Percentiles rank a stretch among this genome's conserved stretches.
These are phyloP conservation scores for Lipomyces japonicus DNA, from an alignment of 805 yeast genomes.

Conservation along the genomic window DNA sequence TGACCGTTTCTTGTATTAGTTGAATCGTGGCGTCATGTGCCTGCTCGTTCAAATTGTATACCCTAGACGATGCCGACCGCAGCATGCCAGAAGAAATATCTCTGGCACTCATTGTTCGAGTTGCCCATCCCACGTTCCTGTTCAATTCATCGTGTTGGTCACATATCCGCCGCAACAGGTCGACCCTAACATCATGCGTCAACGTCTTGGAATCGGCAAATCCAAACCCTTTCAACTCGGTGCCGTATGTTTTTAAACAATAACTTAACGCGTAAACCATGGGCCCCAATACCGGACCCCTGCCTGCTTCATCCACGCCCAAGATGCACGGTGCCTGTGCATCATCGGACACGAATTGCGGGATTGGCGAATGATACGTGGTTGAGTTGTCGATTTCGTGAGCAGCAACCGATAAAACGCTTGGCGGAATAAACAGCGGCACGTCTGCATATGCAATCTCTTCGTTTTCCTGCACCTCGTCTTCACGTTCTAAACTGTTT, in stretches of 20 bases:
- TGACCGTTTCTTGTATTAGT: constrained; percentile 62
- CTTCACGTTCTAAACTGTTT: too few species aligned
- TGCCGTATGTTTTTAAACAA: constrained; percentile 52
- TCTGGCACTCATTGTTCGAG: constrained; percentile 76
- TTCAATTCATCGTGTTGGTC: constrained; percentile 42
- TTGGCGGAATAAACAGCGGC: constrained; percentile 25
- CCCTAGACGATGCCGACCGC: constrained; percentile 48
- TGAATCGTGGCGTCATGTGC: constrained; percentile 93
- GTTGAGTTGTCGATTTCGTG: constrained; percentile 8
- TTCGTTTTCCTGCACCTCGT: background rate
- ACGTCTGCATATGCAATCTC: too few species aligned
- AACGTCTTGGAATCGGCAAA: constrained; percentile 92
- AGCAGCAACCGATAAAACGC: constrained; percentile 8
- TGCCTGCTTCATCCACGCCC: constrained; percentile 98
- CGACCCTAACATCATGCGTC: constrained; percentile 64
- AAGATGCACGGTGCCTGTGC: constrained; percentile 42
- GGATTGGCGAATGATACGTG: constrained; percentile 24
- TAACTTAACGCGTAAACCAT: constrained; percentile 95
- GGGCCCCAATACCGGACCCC: constrained; percentile 90
- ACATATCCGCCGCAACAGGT: constrained; percentile 59
- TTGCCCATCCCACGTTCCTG: constrained; percentile 77
- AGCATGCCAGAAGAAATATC: constrained; percentile 91
- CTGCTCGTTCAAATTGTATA: constrained; percentile 83
- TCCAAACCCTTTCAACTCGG: constrained; percentile 57
- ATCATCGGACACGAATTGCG: constrained; percentile 9